A percentile compares a stretch with the other conserved stretches of the same genome.
Evolutionary conservation across 177 flowering plant species (phyloP).

Genomic region (Vitis hybrid): DNA sequence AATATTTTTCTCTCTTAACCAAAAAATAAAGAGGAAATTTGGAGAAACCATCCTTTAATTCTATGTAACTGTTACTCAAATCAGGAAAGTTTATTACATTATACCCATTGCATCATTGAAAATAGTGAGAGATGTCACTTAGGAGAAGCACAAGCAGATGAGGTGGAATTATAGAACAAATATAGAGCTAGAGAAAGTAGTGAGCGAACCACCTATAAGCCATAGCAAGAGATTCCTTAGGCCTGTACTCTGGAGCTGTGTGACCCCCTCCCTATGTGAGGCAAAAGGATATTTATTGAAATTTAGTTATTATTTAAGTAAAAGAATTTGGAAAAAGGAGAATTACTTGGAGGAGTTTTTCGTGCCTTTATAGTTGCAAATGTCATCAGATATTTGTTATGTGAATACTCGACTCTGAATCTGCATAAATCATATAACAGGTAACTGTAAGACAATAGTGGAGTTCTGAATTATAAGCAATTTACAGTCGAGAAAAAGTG

Average conservation of each 20-base stretch:
- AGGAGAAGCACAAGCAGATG: too few relatives aligned
- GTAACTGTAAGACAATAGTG: too few relatives aligned
- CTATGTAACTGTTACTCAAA: too few relatives aligned
- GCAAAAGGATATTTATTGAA: neutral
- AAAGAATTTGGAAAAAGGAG: neutral
- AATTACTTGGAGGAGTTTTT: neutral
- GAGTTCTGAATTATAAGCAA: too few relatives aligned
- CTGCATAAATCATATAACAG: constrained; percentile 2
- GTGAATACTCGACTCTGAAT: constrained; percentile 7
- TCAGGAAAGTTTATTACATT: too few relatives aligned
- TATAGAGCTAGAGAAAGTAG: neutral
- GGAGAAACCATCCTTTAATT: too few relatives aligned
- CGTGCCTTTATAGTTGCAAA: constrained; percentile 21
- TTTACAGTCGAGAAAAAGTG: too few relatives aligned
- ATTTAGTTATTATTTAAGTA: neutral
- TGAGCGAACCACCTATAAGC: constrained; percentile 16
- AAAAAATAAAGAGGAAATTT: too few relatives aligned
- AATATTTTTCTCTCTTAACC: too few relatives aligned
- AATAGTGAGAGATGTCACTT: too few relatives aligned
- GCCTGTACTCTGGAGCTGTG: constrained; percentile 27
- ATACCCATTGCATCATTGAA: too few relatives aligned
- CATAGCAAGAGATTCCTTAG: constrained; percentile 13
- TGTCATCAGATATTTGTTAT: constrained; percentile 6
- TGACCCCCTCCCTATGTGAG: constrained; percentile 28
- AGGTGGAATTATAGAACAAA: too few relatives aligned